Base-by-base conservation (phyloP, 345 rosid species). In the Gossypium longicalyx region DNA sequence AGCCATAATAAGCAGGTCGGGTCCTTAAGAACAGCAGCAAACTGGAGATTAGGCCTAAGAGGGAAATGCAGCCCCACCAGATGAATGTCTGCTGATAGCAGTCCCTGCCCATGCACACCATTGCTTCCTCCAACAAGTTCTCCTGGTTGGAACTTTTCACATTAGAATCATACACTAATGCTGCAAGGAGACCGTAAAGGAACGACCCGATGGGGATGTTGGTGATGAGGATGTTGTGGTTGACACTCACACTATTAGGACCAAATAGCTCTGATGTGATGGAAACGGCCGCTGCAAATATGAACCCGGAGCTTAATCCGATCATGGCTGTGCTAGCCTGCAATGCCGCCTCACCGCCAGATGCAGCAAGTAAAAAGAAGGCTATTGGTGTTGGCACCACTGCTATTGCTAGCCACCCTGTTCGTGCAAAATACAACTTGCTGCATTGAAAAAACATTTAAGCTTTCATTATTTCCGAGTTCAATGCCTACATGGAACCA, bases 141-240 rank as follows among this genome's bases (percentile, higher is more conserved):
- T 70, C 65, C 70, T 57, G 54, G 25, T 52, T 43, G 2, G 80
- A 19, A 65, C 79, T 71, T 27, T 56, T 80, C 22, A 88, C 92
- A 67, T 85, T 81, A 20, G 88, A 70, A 59, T 93, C 98, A 65
- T 93, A 93, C 9, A 89, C 81, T 4, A 86, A 51, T 0, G 97
- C 98, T 22, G 98, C 97, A 12, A 93, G 84, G 78, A 81, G 84
- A 52, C 97, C 95, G 6, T 88, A 93, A 27, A 93, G 67, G 61
- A 91, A 82, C 0, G 98, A 93, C 61, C 98, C 97, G n/a, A 93
- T 72, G 1, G 97, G 98, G 71, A 93, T 90, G 86, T 93, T 93
- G 75, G 95, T 93, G 61, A 90, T 90, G 76, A 93, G 93, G 71
- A 93, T 88, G 86, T 93, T 93, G 81, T 91, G 97, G 85, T 93